Evolutionary conservation across 768 basidiomycete genomes (phyloP).

Genomic region (Hypsizygus marmoreus): DNA sequence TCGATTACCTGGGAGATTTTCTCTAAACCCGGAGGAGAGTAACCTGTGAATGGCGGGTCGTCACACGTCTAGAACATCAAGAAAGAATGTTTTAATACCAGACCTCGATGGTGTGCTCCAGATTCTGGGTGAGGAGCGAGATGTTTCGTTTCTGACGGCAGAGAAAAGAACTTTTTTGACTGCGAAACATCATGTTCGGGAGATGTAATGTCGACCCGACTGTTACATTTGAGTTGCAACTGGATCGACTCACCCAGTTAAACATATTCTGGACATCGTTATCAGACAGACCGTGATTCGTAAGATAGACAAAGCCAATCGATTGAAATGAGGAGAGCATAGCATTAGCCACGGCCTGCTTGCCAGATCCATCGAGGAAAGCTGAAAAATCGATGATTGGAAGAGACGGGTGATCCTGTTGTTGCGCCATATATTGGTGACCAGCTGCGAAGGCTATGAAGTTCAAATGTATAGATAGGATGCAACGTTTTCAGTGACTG

Average conservation of each 20-base stretch:
- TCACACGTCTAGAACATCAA: slow-evolving; percentile 18
- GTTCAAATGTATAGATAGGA: too few relatives aligned
- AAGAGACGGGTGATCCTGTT: too few relatives aligned
- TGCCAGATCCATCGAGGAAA: slow-evolving; percentile 42
- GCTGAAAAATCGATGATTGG: slow-evolving; percentile 43
- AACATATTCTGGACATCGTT: slow-evolving; percentile 42
- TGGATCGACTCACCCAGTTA: slow-evolving; percentile 33
- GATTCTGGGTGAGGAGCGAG: slow-evolving; percentile 47
- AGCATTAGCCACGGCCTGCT: slow-evolving; percentile 38
- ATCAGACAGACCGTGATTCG: slow-evolving; percentile 42
- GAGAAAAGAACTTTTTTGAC: slow-evolving; percentile 41
- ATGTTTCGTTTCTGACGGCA: slow-evolving; percentile 39
- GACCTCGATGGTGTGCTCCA: slow-evolving; percentile 47
- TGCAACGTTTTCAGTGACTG: too few relatives aligned
- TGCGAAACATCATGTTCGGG: too few relatives aligned
- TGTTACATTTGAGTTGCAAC: too few relatives aligned
- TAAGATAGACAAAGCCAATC: slow-evolving; percentile 50
- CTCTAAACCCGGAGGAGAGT: slow-evolving; percentile 41
- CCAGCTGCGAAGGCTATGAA: too few relatives aligned
- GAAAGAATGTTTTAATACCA: slow-evolving; percentile 15
- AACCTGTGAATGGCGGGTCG: slow-evolving; percentile 25
- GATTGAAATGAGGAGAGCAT: slow-evolving; percentile 47
- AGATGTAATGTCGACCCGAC: too few relatives aligned
- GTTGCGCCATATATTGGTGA: too few relatives aligned
- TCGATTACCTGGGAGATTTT: slow-evolving; percentile 37